Conservation (phyloP, 2,329 filamentous ascomycete species). For the Penicillium sp. region DNA sequence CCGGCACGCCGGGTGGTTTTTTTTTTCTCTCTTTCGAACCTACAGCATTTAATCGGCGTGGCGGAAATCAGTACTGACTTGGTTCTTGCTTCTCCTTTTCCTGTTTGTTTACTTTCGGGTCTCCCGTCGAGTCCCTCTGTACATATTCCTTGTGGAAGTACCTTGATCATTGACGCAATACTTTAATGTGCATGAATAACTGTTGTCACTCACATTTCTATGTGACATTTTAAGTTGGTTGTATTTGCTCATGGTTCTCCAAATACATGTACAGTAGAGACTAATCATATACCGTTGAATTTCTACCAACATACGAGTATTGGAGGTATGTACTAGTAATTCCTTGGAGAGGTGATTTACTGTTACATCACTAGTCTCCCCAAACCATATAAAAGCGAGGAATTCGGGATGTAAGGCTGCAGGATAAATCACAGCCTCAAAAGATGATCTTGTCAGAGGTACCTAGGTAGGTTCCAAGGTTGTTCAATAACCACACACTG, state of each 20-base stretch:
- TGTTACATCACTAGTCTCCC: too few relatives aligned
- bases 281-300: too few relatives aligned
- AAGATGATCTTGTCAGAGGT: too few relatives aligned
- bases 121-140: constrained; percentile 4
- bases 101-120: constrained; percentile 10
- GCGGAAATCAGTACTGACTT: constrained; percentile 7
- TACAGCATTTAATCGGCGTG: constrained; percentile 29
- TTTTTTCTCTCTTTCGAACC: constrained; percentile 17
- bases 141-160: constrained; percentile 8
- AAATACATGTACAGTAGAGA: too few relatives aligned
- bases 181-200: constrained; percentile 2
- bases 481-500: too few relatives aligned
- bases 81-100: constrained; percentile 7
- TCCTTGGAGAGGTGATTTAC: too few relatives aligned
- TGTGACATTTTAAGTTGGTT: background rate
- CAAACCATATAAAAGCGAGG: too few relatives aligned
- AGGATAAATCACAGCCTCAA: too few relatives aligned
- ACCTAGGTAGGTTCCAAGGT: too few relatives aligned
- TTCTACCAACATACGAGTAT: too few relatives aligned
- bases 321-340: too few relatives aligned
- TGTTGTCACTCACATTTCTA: background rate
- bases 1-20: constrained; percentile 9
- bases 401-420: too few relatives aligned
- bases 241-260: background rate
- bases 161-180: constrained; percentile 5